Evolutionary conservation across 2,329 filamentous ascomycete genomes (phyloP).

Genomic region (Teratosphaeria gauchensis): DNA sequence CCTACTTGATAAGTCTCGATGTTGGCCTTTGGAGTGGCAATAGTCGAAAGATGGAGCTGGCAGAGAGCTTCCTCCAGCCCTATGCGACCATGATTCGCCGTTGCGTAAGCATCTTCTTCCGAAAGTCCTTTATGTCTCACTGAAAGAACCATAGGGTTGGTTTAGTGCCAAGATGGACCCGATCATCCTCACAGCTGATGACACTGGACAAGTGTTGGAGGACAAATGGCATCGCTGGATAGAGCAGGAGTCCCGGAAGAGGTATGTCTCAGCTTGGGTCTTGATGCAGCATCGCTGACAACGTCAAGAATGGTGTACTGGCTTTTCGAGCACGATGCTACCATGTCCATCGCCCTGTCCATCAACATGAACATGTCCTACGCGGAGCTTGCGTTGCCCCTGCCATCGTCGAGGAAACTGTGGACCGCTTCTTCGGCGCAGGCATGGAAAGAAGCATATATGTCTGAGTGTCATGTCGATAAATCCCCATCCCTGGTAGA

Average conservation of each 20-base stretch:
- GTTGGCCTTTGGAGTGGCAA: not conserved
- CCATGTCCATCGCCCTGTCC: not conserved
- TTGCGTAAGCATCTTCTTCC: not conserved
- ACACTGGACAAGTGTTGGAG: not conserved
- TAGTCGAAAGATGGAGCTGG: not conserved
- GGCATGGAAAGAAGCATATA: conserved; percentile 53
- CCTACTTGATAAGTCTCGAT: not conserved
- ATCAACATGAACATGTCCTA: not conserved
- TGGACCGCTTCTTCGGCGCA: conserved; percentile 55
- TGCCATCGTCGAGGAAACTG: conserved; percentile 45
- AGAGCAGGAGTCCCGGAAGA: not conserved
- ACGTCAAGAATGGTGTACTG: not conserved
- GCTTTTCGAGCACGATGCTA: not conserved
- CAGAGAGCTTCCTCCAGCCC: not conserved
- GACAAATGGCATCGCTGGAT: not conserved
- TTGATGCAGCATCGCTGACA: not conserved
- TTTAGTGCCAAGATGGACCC: not conserved
- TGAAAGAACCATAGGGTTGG: not conserved
- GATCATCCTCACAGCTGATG: not conserved
- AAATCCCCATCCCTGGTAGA: not conserved
- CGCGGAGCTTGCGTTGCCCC: not conserved
- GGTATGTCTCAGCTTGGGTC: not conserved
- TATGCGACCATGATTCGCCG: not conserved
- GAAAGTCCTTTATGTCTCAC: not conserved
- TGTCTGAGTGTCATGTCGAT: not conserved